A percentile compares a stretch with the other conserved stretches of the same genome.
Evolutionary conservation across 2,329 filamentous ascomycete species (phyloP).

Genomic region (Clarireedia hainanense): DNA sequence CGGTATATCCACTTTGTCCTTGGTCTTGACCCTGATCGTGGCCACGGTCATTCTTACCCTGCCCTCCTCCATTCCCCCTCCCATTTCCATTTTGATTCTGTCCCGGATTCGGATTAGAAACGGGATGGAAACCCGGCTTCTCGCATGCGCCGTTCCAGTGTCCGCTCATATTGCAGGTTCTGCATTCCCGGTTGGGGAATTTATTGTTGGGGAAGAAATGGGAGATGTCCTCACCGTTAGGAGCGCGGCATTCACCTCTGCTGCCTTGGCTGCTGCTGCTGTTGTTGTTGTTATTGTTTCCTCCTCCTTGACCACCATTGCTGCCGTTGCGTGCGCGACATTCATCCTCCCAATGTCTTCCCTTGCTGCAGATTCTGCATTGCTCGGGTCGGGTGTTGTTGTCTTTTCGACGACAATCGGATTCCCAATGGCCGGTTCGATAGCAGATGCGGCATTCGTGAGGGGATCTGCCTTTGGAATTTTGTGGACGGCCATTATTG

Average conservation of each 20-base stretch:
- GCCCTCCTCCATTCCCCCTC: background rate
- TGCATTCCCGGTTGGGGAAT: background rate
- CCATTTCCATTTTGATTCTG: background rate
- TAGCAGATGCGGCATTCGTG: background rate
- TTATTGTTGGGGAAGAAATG: background rate
- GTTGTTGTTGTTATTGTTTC: background rate
- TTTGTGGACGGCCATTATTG: background rate
- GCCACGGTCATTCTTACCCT: too few species aligned
- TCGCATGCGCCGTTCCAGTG: conserved; percentile 5
- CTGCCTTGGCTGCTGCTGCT: background rate
- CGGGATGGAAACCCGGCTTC: background rate
- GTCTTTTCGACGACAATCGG: background rate
- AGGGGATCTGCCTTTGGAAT: background rate
- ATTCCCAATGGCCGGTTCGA: conserved; percentile 1
- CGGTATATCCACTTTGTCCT: background rate
- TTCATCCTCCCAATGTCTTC: conserved; percentile 5
- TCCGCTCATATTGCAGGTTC: background rate
- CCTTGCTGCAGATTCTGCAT: background rate
- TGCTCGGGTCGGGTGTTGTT: background rate
- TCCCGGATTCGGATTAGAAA: background rate
- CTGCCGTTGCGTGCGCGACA: background rate
- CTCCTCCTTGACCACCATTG: background rate
- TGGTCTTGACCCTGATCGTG: too few species aligned
- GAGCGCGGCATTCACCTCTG: background rate
- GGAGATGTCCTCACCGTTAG: background rate